These are phyloP conservation scores for Aspergillus felis DNA, from an alignment of 2,329 filamentous ascomycete species.

Conservation along the genomic window DNA sequence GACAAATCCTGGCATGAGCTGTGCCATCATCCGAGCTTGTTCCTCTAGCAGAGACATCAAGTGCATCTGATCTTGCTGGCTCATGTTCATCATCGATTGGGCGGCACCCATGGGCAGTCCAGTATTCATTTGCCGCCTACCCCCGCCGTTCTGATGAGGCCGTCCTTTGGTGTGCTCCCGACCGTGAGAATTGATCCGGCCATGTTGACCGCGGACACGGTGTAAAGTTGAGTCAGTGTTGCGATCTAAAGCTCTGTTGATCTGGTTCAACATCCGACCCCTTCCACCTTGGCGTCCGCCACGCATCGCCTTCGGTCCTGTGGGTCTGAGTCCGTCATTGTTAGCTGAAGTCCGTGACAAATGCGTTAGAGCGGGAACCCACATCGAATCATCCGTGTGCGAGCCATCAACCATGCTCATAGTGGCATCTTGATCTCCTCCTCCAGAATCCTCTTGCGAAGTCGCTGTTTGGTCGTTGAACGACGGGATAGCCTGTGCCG, in stretches of 20 bases:
- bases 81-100: slow-evolving; percentile 51
- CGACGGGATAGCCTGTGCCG: slow-evolving; percentile 30
- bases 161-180: slow-evolving; percentile 69
- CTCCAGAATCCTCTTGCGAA: slow-evolving; percentile 9
- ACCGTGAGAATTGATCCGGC: slow-evolving; percentile 75
- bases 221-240: slow-evolving; percentile 69
- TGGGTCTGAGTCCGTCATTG: slow-evolving; percentile 60
- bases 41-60: slow-evolving; percentile 77
- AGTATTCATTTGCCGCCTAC: slow-evolving; percentile 43
- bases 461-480: slow-evolving; percentile 30
- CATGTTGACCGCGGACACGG: slow-evolving; percentile 67
- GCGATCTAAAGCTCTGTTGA: slow-evolving; percentile 79
- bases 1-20: slow-evolving; percentile 59
- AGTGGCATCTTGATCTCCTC: slow-evolving; percentile 61
- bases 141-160: slow-evolving; percentile 40
- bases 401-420: slow-evolving; percentile 69
- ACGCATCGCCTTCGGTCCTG: slow-evolving; percentile 92
- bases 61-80: slow-evolving; percentile 66
- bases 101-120: slow-evolving; percentile 40
- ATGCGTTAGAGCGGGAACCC: slow-evolving; percentile 15
- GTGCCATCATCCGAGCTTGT: slow-evolving; percentile 80
- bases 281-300: slow-evolving; percentile 63
- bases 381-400: slow-evolving; percentile 38
- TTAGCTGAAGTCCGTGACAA: slow-evolving; percentile 36
- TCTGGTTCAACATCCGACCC: slow-evolving; percentile 79